A percentile compares a stretch with the other conserved stretches of the same genome.
Conservation (phyloP, 1,139 yeast species). For the Ashbya aceris region DNA sequence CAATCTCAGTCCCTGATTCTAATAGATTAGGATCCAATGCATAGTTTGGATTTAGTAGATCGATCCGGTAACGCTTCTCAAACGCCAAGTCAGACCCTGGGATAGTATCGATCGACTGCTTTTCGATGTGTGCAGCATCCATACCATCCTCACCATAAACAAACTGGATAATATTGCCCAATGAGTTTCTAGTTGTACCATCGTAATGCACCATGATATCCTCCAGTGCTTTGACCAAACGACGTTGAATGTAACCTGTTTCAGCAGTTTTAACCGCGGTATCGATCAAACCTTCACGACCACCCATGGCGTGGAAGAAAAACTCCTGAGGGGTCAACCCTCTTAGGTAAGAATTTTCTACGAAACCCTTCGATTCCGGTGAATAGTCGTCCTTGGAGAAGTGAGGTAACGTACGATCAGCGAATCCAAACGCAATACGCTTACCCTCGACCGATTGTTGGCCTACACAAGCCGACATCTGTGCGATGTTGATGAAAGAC, state of each 20-base stretch:
- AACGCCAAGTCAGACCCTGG: constrained; percentile 85
- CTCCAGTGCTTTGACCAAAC: constrained; percentile 95
- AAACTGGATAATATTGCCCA: constrained; percentile 93
- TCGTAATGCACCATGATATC: constrained; percentile 99
- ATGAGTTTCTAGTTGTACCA: constrained; percentile 95
- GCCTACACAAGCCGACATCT: constrained; percentile 99
- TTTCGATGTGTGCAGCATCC: constrained; percentile 96
- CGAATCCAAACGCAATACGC: constrained; percentile 96
- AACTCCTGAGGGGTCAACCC: constrained; percentile 98
- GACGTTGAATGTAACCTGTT: constrained; percentile 98
- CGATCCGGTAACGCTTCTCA: constrained; percentile 78
- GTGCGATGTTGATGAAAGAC: constrained; percentile 96
- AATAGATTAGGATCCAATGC: constrained; percentile 62
- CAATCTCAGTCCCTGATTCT: constrained; percentile 84
- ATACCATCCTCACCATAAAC: constrained; percentile 98
- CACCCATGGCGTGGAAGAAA: constrained; percentile 99
- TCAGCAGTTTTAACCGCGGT: constrained; percentile 98
- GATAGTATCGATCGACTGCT: constrained; percentile 91
- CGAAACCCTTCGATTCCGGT: constrained; percentile 96
- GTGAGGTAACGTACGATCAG: constrained; percentile 94
- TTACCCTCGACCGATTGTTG: constrained; percentile 99
- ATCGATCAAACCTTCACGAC: constrained; percentile 99
- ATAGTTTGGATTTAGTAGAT: constrained; percentile 62
- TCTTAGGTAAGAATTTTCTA: constrained; percentile 92
- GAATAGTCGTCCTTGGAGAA: constrained; percentile 97